Conservation (phyloP, 2,329 filamentous ascomycete genomes). For the Hymenoscyphus fraxineus region DNA sequence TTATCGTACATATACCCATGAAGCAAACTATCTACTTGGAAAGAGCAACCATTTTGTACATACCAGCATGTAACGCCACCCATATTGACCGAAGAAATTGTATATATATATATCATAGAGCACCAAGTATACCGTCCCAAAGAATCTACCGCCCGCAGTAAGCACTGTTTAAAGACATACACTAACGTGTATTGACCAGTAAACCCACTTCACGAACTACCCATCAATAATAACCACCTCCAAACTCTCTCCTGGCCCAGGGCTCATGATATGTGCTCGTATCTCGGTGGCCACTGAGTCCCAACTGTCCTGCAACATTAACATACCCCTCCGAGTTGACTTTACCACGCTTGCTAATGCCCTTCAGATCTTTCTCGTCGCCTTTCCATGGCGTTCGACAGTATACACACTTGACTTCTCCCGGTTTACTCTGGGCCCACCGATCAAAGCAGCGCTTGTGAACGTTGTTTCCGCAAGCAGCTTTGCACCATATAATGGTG, state of each 20-base stretch:
- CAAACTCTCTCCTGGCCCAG: constrained; percentile 22
- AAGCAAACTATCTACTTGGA: too few relatives aligned
- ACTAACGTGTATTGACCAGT: too few relatives aligned
- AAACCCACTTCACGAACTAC: neutral
- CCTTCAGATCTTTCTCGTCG: constrained; percentile 41
- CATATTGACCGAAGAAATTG: too few relatives aligned
- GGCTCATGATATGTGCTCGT: constrained; percentile 30
- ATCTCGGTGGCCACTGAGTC: constrained; percentile 52
- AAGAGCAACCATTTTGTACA: too few relatives aligned
- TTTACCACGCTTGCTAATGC: constrained; percentile 39
- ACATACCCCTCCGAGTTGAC: constrained; percentile 53
- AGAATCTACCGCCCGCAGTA: too few relatives aligned
- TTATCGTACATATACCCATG: too few relatives aligned
- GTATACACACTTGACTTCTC: constrained; percentile 54
- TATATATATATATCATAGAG: too few relatives aligned
- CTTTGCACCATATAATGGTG: constrained; percentile 54
- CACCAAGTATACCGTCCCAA: too few relatives aligned
- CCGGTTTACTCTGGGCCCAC: constrained; percentile 48
- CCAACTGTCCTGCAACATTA: constrained; percentile 59
- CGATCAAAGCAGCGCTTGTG: constrained; percentile 52
- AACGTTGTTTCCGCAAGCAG: constrained; percentile 58
- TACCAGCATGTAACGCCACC: too few relatives aligned
- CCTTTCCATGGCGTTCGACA: constrained; percentile 55
- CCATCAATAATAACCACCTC: neutral
- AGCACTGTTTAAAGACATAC: too few relatives aligned